Conservation (phyloP, 2,329 filamentous ascomycete species). For the Chaetomium sp. region DNA sequence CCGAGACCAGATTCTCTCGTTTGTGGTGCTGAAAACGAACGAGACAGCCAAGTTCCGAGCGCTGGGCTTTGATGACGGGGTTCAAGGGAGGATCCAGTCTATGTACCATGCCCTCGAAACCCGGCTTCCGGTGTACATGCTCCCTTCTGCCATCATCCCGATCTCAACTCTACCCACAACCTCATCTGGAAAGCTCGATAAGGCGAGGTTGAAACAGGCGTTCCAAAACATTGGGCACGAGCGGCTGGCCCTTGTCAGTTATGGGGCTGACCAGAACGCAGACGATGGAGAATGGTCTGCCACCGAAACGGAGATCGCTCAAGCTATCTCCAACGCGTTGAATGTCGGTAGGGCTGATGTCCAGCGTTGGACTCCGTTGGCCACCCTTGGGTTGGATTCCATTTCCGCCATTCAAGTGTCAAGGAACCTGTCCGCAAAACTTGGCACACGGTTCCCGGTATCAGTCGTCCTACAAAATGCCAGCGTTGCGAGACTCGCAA, state of each 20-base stretch:
- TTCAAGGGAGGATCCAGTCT: conserved; percentile 41
- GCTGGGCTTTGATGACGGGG: conserved; percentile 42
- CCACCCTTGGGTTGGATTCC: conserved; percentile 79
- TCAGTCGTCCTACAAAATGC: conserved; percentile 70
- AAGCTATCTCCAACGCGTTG: conserved; percentile 55
- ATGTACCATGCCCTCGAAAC: conserved; percentile 59
- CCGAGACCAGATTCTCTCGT: conserved; percentile 63
- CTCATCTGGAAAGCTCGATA: conserved; percentile 73
- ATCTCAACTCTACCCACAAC: conserved; percentile 71
- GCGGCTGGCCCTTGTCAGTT: conserved; percentile 45
- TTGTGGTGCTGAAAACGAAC: conserved; percentile 59
- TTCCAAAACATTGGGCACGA: conserved; percentile 51
- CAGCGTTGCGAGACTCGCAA: conserved; percentile 64
- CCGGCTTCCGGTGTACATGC: conserved; percentile 72
- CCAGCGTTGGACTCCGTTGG: conserved; percentile 69
- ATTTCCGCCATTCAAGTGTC: conserved; percentile 76
- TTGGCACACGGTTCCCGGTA: conserved; percentile 59
- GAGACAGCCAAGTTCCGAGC: conserved; percentile 39
- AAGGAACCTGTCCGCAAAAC: conserved; percentile 52
- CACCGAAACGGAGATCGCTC: conserved; percentile 59
- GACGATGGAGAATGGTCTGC: conserved; percentile 51
- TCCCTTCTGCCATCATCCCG: conserved; percentile 73
- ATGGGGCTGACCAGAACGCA: conserved; percentile 34
- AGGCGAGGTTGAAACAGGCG: conserved; percentile 50
- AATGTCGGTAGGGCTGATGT: conserved; percentile 51